Conservation (phyloP, 1,284 basidiomycete species). For the Cryptococcus wingfieldii region DNA sequence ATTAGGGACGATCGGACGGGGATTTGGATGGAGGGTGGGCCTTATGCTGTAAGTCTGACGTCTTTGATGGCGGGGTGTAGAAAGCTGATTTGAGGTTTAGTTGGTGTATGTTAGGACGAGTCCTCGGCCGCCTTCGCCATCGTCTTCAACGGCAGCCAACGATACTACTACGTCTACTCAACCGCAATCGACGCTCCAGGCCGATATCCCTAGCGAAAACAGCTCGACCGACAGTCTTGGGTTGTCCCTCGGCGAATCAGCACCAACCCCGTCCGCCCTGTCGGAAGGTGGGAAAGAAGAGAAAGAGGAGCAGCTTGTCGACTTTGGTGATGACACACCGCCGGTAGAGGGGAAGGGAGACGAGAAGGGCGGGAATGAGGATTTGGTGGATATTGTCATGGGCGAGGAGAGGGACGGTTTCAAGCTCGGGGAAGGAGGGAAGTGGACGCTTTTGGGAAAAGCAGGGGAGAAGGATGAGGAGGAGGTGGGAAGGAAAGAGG, state of each 20-base stretch:
- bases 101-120: constrained; percentile 31
- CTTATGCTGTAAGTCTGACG: constrained; percentile 28
- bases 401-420: background rate
- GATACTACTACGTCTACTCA: background rate
- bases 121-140: constrained; percentile 9
- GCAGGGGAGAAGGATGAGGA: background rate
- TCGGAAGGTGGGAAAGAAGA: background rate
- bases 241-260: background rate
- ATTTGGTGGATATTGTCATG: background rate
- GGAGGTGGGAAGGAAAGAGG: background rate
- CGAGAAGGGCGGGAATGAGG: background rate
- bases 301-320: background rate
- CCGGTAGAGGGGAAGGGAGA: background rate
- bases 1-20: constrained; percentile 35
- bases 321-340: background rate
- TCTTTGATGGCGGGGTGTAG: background rate
- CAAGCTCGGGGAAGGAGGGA: too few species aligned
- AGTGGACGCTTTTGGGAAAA: too few species aligned
- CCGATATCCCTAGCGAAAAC: background rate
- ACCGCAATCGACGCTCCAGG: background rate
- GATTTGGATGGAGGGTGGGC: constrained; percentile 42
- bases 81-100: background rate
- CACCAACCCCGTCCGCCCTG: background rate
- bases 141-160: background rate
- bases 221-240: background rate